Evolutionary conservation across 192 early-diverging fungal species (phyloP).

Genomic region (Podila epigama): DNA sequence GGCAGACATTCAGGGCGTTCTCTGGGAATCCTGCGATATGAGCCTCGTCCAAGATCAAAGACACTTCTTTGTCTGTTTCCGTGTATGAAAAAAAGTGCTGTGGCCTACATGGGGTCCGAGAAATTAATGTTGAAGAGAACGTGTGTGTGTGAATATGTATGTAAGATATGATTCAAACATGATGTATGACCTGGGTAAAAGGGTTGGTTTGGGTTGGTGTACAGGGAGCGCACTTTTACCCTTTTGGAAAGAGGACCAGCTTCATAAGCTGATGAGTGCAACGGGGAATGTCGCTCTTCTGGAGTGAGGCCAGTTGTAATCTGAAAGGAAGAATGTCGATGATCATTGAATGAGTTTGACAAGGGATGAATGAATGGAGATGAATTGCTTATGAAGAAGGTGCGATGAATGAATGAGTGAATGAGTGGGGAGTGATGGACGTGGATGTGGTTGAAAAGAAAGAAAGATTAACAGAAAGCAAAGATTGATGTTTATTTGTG

Average conservation of each 20-base stretch:
- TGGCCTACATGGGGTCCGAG: background rate
- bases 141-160: background rate
- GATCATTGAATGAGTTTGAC: constrained; percentile 22
- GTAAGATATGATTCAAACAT: too few species aligned
- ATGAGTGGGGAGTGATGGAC: too few species aligned
- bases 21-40: constrained; percentile 23
- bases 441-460: too few species aligned
- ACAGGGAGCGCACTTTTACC: too few species aligned
- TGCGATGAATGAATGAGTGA: background rate
- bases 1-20: constrained; percentile 22
- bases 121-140: background rate
- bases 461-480: too few species aligned
- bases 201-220: too few species aligned
- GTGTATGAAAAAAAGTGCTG: constrained; percentile 50
- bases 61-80: constrained; percentile 47
- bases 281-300: constrained; percentile 39
- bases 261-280: constrained; percentile 51
- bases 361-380: background rate
- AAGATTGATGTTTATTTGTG: too few species aligned
- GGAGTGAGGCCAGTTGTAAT: constrained; percentile 38
- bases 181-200: too few species aligned
- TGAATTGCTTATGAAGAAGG: background rate
- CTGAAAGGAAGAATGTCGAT: constrained; percentile 46
- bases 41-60: constrained; percentile 35
- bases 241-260: constrained; percentile 33